phyloP scores from a whole-genome alignment of 179 eudicot genomes.

The Camellia oleifera region DNA sequence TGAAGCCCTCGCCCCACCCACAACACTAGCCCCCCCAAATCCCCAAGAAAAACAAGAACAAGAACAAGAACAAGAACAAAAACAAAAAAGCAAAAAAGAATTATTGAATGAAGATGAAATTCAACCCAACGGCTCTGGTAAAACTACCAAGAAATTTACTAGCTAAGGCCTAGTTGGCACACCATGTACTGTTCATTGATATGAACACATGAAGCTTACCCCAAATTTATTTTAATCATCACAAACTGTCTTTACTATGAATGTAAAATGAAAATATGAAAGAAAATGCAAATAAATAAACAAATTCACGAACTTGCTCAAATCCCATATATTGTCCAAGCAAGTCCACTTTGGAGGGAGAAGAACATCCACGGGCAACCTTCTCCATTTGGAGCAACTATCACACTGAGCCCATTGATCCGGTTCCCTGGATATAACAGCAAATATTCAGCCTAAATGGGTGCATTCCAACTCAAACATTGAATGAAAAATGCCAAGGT shows the following conservation, averaged over 20 bases:
- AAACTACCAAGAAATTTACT: not conserved
- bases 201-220: not conserved
- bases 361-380: slow-evolving; percentile 49
- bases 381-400: slow-evolving; percentile 70
- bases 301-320: slow-evolving; percentile 41
- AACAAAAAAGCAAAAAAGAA: too few species aligned
- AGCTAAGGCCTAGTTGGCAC: not conserved
- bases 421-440: slow-evolving; percentile 36
- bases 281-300: too few species aligned
- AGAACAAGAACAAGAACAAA: too few species aligned
- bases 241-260: not conserved
- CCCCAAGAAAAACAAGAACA: too few species aligned
- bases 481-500: slow-evolving; percentile 32
- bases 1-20: too few species aligned
- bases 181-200: not conserved
- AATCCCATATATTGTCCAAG: slow-evolving; percentile 56
- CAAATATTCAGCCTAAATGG: slow-evolving; percentile 11
- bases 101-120: too few species aligned
- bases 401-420: slow-evolving; percentile 83
- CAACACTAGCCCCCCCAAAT: too few species aligned
- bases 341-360: slow-evolving; percentile 70
- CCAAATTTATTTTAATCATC: not conserved
- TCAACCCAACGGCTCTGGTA: not conserved
- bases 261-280: slow-evolving; percentile 12
- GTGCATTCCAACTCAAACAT: slow-evolving; percentile 13